phyloP scores from a whole-genome alignment of 2,329 filamentous ascomycete species.

The Raffaelea ambrosiae region DNA sequence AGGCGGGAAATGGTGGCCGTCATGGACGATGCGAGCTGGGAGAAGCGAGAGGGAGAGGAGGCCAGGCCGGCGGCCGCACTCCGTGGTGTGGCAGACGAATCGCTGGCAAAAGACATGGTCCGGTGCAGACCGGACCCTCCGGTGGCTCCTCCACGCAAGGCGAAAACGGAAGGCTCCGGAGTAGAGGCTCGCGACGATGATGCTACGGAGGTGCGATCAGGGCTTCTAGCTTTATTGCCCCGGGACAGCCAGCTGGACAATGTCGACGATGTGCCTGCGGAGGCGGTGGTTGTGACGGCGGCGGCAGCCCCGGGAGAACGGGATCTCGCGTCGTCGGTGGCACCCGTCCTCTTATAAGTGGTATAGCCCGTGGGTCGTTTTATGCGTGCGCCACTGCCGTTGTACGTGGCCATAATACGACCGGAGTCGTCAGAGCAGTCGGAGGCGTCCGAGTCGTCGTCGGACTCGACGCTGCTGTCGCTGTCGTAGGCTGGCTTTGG shows the following conservation, averaged over 20 bases:
- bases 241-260: conserved; percentile 9
- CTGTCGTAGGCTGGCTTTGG: conserved; percentile 13
- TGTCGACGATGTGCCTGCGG: too few species aligned
- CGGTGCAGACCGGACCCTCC: conserved; percentile 3
- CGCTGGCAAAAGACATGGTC: conserved; percentile 16
- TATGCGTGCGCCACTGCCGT: neutral
- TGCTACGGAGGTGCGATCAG: neutral
- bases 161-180: conserved; percentile 4
- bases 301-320: neutral
- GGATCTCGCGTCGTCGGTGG: neutral
- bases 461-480: conserved; percentile 25
- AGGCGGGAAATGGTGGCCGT: conserved; percentile 33
- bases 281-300: neutral
- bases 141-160: neutral
- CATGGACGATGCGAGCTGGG: conserved; percentile 37
- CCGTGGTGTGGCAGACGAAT: conserved; percentile 8
- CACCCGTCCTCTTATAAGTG: neutral
- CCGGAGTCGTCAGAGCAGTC: conserved; percentile 9
- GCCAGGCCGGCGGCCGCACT: neutral
- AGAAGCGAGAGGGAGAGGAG: conserved; percentile 29
- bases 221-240: conserved; percentile 3
- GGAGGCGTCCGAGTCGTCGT: neutral
- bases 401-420: conserved; percentile 5
- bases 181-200: conserved; percentile 4
- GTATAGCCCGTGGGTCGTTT: neutral